These are phyloP conservation scores for Acrocalymma vagum DNA, from an alignment of 2,329 filamentous ascomycete species.

Conservation along the genomic window DNA sequence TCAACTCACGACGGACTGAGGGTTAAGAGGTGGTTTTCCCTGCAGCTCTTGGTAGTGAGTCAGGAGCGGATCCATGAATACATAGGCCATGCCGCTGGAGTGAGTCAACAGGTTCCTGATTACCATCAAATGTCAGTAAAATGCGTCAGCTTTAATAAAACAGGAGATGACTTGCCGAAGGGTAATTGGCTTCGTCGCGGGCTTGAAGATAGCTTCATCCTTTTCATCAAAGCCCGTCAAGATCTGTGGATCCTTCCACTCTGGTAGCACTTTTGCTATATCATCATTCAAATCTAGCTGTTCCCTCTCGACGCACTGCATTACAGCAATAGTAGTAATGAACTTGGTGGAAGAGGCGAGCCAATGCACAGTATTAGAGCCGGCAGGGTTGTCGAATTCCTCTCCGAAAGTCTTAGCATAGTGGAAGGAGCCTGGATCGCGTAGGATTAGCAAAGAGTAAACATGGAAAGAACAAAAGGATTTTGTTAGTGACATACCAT, in stretches of 20 bases:
- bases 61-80: constrained; percentile 24
- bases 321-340: constrained; percentile 19
- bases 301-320: constrained; percentile 27
- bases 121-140: no score
- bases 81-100: constrained; percentile 33
- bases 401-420: background rate
- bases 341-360: constrained; percentile 29
- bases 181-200: constrained; percentile 1
- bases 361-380: constrained; percentile 31
- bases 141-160: no score
- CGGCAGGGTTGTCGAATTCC: background rate
- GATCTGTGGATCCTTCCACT: constrained; percentile 18
- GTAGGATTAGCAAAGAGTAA: no score
- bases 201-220: constrained; percentile 2
- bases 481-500: no score
- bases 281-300: constrained; percentile 18
- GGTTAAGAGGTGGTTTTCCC: no score
- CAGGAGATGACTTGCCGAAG: constrained; percentile 2
- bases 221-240: constrained; percentile 3
- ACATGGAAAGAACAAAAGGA: no score
- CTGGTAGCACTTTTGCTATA: constrained; percentile 20
- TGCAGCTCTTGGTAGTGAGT: no score
- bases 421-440: no score
- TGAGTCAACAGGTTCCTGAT: constrained; percentile 33
- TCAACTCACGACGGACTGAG: no score